Base-by-base conservation (phyloP, 2,329 filamentous ascomycete genomes). In the Scedosporium apiospermum region DNA sequence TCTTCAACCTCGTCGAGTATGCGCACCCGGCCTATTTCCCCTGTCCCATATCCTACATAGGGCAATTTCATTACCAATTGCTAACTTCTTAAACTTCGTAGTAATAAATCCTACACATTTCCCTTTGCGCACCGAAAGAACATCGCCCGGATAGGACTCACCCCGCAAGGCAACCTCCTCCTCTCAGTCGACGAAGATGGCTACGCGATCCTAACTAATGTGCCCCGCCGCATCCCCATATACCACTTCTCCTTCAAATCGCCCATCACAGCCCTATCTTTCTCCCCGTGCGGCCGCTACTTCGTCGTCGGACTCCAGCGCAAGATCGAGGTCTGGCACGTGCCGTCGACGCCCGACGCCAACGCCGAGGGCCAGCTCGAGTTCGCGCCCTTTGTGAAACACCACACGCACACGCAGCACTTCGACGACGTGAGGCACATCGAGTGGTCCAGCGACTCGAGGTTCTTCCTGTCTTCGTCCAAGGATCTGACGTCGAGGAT, bases 1-100 rank as follows among this genome's bases (percentile, higher is more conserved):
- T 98, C 61, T 99, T 99, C 76, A 93, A 99, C 74, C 82, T 99
- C 57, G 89, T 97, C 70, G 93, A 98, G 92, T 96, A 83, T 70
- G 83, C 71, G 14, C n/a, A n/a, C n/a, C n/a, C n/a, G n/a, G n/a
- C n/a, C n/a, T n/a, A n/a, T n/a, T n/a, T n/a, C n/a, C n/a, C n/a
- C n/a, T n/a, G n/a, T n/a, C n/a, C n/a, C n/a, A n/a, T n/a, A n/a
- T n/a, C n/a, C n/a, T n/a, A n/a, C n/a, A n/a, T n/a, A n/a, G n/a
- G n/a, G n/a, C n/a, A n/a, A n/a, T n/a, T n/a, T n/a, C n/a, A n/a
- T n/a, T n/a, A n/a, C n/a, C n/a, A n/a, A 26, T 38, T 27, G 18
- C 60, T 62, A 30, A 62, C 23, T 16, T 34, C 26, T 10, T 44
- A 7, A 2, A 14, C 26, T 44, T 42, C 38, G 6, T 67, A 93